These are phyloP conservation scores for Aspergillus ellipticus DNA, from an alignment of 495 filamentous ascomycete genomes.

Conservation along the genomic window DNA sequence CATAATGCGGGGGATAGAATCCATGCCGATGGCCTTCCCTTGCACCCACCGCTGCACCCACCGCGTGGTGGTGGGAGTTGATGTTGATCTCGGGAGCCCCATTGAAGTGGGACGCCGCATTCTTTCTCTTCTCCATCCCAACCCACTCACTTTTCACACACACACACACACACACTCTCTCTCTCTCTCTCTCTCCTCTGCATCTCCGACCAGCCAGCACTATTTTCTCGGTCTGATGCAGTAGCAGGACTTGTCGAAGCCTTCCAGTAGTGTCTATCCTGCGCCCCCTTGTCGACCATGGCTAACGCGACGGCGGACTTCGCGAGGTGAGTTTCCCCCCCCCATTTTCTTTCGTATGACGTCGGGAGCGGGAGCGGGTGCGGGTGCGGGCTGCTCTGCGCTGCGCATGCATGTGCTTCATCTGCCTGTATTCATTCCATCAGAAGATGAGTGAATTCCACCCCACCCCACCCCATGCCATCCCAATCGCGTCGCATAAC, in stretches of 20 bases:
- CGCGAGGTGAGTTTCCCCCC: not conserved
- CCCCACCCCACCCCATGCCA: not conserved
- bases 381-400: too few species aligned
- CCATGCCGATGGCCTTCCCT: too few species aligned
- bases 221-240: not conserved
- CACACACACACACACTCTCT: too few species aligned
- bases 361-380: too few species aligned
- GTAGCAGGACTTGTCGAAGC: not conserved
- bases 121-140: not conserved
- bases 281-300: not conserved
- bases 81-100: not conserved
- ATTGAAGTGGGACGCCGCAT: constrained; percentile 14
- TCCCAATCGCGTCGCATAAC: not conserved
- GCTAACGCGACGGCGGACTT: not conserved
- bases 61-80: too few species aligned
- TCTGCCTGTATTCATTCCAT: not conserved
- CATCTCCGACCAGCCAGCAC: not conserved
- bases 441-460: too few species aligned
- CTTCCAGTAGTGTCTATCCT: too few species aligned
- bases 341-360: not conserved
- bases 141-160: not conserved
- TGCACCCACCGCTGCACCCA: too few species aligned
- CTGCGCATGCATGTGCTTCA: not conserved
- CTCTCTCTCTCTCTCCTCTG: too few species aligned
- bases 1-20: too few species aligned